Conservation (phyloP, 73 alveolate genomes). For the Paramecium octaurelia region DNA sequence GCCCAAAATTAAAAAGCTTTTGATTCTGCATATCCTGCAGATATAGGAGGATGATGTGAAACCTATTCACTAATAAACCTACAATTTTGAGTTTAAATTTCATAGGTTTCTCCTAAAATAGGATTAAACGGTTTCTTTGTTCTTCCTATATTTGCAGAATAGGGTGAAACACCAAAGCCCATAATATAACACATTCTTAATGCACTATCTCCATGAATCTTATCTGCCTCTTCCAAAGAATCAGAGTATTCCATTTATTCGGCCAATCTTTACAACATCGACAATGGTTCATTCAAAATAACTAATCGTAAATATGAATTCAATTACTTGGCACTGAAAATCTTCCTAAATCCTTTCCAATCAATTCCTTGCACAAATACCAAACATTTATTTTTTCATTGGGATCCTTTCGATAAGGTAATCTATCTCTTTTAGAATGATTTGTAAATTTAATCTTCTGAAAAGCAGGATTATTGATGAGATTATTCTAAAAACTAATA, state of each 20-base stretch:
- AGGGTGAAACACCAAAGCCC: conserved; percentile 79
- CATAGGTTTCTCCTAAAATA: conserved; percentile 94
- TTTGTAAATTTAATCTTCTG: conserved; percentile 1
- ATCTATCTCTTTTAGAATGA: not conserved
- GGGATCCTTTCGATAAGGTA: conserved; percentile 62
- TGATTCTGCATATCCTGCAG: conserved; percentile 89
- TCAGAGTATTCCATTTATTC: conserved; percentile 84
- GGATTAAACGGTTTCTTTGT: conserved; percentile 96
- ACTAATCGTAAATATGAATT: conserved; percentile 16
- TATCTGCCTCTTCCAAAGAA: conserved; percentile 76
- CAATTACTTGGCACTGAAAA: conserved; percentile 62
- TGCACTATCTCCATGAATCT: conserved; percentile 65
- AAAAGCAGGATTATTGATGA: conserved; percentile 38
- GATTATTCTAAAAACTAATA: not conserved
- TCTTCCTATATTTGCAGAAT: conserved; percentile 76
- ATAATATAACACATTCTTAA: conserved; percentile 77
- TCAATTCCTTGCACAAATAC: conserved; percentile 54
- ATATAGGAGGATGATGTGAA: conserved; percentile 91
- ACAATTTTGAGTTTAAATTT: conserved; percentile 63
- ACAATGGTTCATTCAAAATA: conserved; percentile 92
- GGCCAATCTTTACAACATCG: conserved; percentile 88
- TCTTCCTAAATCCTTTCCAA: conserved; percentile 64
- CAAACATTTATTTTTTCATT: conserved; percentile 61
- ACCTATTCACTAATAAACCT: conserved; percentile 87
- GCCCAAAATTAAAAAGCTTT: conserved; percentile 84